Percentiles rank a stretch among this genome's conserved stretches.
Evolutionary conservation across 768 basidiomycete genomes (phyloP).

Genomic region (Macrolepiota dolichaula): DNA sequence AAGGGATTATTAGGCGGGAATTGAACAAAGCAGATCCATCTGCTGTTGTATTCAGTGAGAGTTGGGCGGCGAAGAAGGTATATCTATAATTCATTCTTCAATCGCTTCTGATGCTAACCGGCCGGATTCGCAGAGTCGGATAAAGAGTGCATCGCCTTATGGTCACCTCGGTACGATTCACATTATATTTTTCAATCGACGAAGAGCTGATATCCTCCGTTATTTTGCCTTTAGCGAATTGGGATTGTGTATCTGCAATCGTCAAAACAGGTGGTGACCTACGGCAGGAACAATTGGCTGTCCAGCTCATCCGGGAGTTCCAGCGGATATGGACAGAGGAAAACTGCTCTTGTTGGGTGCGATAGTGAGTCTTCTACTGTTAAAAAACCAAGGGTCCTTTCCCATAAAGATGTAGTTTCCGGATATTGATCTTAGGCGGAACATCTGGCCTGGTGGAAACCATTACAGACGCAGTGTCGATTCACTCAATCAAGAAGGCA

Average conservation of each 20-base stretch:
- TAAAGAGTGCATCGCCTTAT: slow-evolving; percentile 91
- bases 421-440: slow-evolving; percentile 92
- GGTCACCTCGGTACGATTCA: slow-evolving; percentile 76
- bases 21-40: slow-evolving; percentile 95
- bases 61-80: slow-evolving; percentile 92
- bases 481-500: slow-evolving; percentile 99
- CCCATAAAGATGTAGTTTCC: slow-evolving; percentile 60
- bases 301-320: slow-evolving; percentile 92
- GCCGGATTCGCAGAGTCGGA: slow-evolving; percentile 57
- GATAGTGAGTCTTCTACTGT: slow-evolving; percentile 57
- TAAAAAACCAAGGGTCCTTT: neutral
- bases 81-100: neutral
- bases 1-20: slow-evolving; percentile 89
- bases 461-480: slow-evolving; percentile 96
- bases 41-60: slow-evolving; percentile 93
- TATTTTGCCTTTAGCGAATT: slow-evolving; percentile 46
- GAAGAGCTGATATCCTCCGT: neutral
- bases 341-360: slow-evolving; percentile 87
- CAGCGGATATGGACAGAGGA: slow-evolving; percentile 95
- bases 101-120: neutral
- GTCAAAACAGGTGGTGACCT: slow-evolving; percentile 98
- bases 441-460: slow-evolving; percentile 95
- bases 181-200: slow-evolving; percentile 1
- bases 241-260: slow-evolving; percentile 94
- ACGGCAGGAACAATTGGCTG: slow-evolving; percentile 95